These are phyloP conservation scores for Alternaria viburni DNA, from an alignment of 2,329 filamentous ascomycete species.

Conservation along the genomic window DNA sequence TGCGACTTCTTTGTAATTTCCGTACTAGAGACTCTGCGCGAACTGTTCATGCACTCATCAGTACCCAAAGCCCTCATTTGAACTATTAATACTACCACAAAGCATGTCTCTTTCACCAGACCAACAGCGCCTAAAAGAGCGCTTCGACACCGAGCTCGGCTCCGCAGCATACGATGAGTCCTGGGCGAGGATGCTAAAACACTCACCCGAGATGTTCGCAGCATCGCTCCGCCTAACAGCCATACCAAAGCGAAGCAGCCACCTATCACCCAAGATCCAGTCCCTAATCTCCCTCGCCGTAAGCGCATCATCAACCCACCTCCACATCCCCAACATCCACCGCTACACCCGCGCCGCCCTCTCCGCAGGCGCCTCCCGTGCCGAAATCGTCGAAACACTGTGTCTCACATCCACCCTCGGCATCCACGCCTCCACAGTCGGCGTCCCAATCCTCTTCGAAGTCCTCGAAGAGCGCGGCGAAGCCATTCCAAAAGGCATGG, in stretches of 20 bases:
- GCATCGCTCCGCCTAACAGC: constrained; percentile 32
- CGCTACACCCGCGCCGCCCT: constrained; percentile 51
- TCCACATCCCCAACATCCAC: constrained; percentile 53
- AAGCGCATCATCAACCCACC: constrained; percentile 53
- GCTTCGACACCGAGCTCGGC: constrained; percentile 32
- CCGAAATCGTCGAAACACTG: constrained; percentile 56
- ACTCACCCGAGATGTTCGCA: constrained; percentile 40
- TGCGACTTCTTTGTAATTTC: no score
- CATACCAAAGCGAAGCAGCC: constrained; percentile 38
- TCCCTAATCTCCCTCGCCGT: constrained; percentile 54
- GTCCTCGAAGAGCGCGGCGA: constrained; percentile 55
- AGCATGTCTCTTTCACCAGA: constrained; percentile 28
- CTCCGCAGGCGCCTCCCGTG: constrained; percentile 47
- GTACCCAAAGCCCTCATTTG: no score
- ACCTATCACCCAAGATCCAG: constrained; percentile 52
- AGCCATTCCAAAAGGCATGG: constrained; percentile 32
- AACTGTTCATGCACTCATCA: no score
- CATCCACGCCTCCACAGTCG: constrained; percentile 57
- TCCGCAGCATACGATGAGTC: constrained; percentile 29
- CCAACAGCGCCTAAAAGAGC: constrained; percentile 31
- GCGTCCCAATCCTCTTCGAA: constrained; percentile 55
- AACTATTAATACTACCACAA: no score
- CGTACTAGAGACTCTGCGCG: no score
- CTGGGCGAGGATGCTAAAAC: constrained; percentile 35
- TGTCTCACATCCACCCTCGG: constrained; percentile 54